A percentile compares a stretch with the other conserved stretches of the same genome.
Conservation (phyloP, 176 grass and related monocot genomes). For the Oryza longistaminata region DNA sequence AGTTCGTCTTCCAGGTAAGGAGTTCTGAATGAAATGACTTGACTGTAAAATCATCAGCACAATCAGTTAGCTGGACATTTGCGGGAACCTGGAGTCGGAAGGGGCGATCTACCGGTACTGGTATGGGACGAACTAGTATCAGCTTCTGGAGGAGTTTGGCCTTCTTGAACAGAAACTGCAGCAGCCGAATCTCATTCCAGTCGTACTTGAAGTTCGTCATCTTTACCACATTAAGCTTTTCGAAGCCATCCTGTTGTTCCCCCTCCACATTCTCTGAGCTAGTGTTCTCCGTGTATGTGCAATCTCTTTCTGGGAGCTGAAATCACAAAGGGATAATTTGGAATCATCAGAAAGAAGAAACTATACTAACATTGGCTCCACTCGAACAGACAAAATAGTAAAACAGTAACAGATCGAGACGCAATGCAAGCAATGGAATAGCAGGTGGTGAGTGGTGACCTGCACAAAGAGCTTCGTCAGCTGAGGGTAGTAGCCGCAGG, state of each 20-base stretch:
- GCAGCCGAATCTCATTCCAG: not conserved
- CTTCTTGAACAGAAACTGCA: not conserved
- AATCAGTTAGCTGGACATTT: too few species aligned
- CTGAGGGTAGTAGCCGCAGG: conserved; percentile 3
- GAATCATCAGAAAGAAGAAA: not conserved
- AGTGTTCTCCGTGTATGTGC: not conserved
- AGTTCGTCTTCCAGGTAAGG: too few species aligned
- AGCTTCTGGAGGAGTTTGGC: not conserved
- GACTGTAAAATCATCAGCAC: too few species aligned
- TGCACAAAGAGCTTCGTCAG: conserved; percentile 61
- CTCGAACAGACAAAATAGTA: not conserved
- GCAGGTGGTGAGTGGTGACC: conserved; percentile 36
- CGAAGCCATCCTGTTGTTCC: not conserved
- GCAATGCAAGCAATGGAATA: too few species aligned
- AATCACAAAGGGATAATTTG: not conserved
- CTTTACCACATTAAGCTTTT: not conserved
- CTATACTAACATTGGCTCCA: too few species aligned
- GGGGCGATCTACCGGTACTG: too few species aligned
- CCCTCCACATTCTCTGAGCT: not conserved
- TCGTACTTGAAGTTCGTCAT: conserved; percentile 6
- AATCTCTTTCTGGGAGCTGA: not conserved
- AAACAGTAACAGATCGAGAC: too few species aligned
- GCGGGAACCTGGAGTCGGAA: too few species aligned
- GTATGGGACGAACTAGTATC: not conserved
- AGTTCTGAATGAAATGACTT: too few species aligned